Base-by-base conservation (phyloP, 2,329 filamentous ascomycete genomes). In the Monosporascus sp. region DNA sequence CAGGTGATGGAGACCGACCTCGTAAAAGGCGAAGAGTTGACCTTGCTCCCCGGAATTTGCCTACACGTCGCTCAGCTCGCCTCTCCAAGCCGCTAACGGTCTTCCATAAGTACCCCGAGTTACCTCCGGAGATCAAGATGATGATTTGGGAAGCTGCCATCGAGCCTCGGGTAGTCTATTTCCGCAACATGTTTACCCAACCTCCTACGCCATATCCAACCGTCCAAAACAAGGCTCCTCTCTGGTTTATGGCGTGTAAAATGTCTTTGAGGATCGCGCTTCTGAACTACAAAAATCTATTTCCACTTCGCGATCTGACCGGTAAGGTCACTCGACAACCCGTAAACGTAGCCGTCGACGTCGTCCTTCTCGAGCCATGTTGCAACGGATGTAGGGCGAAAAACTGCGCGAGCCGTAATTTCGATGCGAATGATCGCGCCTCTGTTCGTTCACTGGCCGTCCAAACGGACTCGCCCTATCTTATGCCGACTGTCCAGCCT, bases 321-420 rank as follows among this genome's bases (percentile, higher is more conserved):
- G 18, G 15, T 24, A 51, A 11, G 9, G 20, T 40, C 8, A 52
- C 58, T 14, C 46, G 54, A 5, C 67, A 68, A 43, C 50, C 53
- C 37, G 45, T 67, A n/a, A 62, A 62, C 26, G 50, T 60, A 11
- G n/a, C 45, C 1, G 49, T 52, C 7, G 67, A 69, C 48, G 60
- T 68, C 38, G 61, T 69, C 18, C 47, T 65, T 17, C 62, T 63
- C 15, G 67, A 69, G 49, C 66, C 66, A 17, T 69, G 67, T 37
- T 64, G 67, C 22, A 60, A 52, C 17, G 65, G 60, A 7, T 69
- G 67, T 49, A 54, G 66, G 44, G 61, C 55, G 8, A 60, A 52
- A 24, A 61, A 63, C 54, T 69, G 67, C 45, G 62, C 65, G 15
- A 60, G 61, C 26, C 37, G 56, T 40, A 64, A 67, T 31, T 68